Conservation (phyloP, 1,139 yeast genomes). For the Kodamaea suecica region DNA sequence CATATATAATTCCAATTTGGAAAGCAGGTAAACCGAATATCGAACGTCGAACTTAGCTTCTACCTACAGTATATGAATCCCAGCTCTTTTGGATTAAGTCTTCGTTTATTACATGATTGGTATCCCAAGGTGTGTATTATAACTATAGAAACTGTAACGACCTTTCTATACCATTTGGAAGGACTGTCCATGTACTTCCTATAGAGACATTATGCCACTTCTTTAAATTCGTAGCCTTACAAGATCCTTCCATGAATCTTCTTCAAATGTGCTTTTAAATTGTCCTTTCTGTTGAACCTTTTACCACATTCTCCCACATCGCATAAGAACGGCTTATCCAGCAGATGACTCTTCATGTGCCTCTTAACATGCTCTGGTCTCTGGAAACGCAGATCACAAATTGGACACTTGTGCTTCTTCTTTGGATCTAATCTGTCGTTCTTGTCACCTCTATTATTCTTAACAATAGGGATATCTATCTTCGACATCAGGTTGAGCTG, state of each 20-base stretch:
- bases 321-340: slow-evolving; percentile 83
- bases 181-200: too few species aligned
- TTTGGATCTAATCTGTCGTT: slow-evolving; percentile 49
- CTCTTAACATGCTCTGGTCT: slow-evolving; percentile 91
- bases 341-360: slow-evolving; percentile 83
- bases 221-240: slow-evolving; percentile 4
- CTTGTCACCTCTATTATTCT: slow-evolving; percentile 19
- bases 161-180: too few species aligned
- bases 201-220: too few species aligned
- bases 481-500: slow-evolving; percentile 14
- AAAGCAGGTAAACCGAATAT: too few species aligned
- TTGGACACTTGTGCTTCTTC: slow-evolving; percentile 71
- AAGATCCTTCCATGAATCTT: slow-evolving; percentile 47
- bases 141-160: too few species aligned
- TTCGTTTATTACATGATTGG: too few species aligned
- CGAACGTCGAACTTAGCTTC: too few species aligned
- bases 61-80: too few species aligned
- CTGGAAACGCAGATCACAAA: slow-evolving; percentile 73
- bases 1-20: too few species aligned
- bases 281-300: slow-evolving; percentile 54
- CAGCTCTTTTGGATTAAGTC: too few species aligned
- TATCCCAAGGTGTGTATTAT: too few species aligned
- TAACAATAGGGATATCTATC: slow-evolving; percentile 16
- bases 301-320: slow-evolving; percentile 71
- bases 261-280: slow-evolving; percentile 63